phyloP scores from a whole-genome alignment of 1,284 basidiomycete genomes.

The Puccinia triticina region DNA sequence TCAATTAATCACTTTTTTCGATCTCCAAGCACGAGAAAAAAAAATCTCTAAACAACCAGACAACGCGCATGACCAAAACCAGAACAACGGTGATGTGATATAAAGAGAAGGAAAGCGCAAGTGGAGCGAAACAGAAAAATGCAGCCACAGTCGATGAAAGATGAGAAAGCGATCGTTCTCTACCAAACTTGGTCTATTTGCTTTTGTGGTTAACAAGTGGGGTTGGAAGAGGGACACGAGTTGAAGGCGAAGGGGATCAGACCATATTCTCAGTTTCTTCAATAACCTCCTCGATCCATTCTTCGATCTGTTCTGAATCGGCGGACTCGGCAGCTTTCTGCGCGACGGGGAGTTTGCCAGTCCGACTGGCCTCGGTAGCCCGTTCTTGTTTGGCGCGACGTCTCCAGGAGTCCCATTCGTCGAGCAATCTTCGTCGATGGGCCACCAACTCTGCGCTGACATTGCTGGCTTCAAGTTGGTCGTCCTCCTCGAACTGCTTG shows the following conservation, averaged over 20 bases:
- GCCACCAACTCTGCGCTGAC: conserved; percentile 92
- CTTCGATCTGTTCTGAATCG: conserved; percentile 58
- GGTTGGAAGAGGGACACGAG: background rate
- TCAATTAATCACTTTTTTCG: no score
- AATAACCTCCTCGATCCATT: conserved; percentile 60
- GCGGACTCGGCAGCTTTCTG: background rate
- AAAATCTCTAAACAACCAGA: background rate
- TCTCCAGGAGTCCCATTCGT: conserved; percentile 98
- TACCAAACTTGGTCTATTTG: background rate
- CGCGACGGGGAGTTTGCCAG: background rate
- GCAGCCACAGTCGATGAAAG: background rate
- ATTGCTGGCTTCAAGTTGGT: conserved; percentile 90
- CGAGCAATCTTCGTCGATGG: conserved; percentile 83
- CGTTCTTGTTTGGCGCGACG: conserved; percentile 2
- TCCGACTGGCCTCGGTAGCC: background rate
- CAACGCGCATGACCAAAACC: background rate
- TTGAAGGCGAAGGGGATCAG: background rate
- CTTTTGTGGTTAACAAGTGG: background rate
- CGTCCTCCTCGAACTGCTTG: conserved; percentile 91
- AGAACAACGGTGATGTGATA: background rate
- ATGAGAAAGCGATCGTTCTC: background rate
- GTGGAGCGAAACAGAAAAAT: background rate
- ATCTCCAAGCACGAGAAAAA: background rate
- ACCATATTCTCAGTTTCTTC: conserved; percentile 59
- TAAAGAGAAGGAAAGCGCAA: background rate